Evolutionary conservation across 345 rosid species (phyloP).

Genomic region (Salix exigua): DNA sequence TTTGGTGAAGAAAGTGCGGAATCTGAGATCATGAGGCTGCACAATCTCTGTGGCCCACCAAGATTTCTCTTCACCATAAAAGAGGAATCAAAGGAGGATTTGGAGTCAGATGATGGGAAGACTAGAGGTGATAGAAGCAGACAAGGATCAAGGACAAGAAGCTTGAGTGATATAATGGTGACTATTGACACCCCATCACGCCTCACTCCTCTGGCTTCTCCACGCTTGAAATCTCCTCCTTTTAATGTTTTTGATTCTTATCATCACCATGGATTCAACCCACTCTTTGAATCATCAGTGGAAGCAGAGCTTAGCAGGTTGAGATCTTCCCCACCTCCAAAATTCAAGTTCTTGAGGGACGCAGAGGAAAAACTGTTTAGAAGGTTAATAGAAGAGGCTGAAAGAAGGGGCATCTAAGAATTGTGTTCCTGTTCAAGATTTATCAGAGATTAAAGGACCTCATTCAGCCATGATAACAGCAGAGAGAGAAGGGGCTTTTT

Average conservation of each 20-base stretch:
- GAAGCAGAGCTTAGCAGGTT: constrained; percentile 52
- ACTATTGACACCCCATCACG: constrained; percentile 50
- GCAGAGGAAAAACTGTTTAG: constrained; percentile 79
- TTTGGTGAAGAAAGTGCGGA: constrained; percentile 55
- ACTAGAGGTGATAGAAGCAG: constrained; percentile 50
- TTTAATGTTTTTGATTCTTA: constrained; percentile 39
- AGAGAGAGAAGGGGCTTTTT: constrained; percentile 45
- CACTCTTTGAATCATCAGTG: constrained; percentile 66
- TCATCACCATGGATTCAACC: constrained; percentile 62
- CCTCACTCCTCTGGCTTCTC: constrained; percentile 69
- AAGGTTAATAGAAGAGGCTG: constrained; percentile 59
- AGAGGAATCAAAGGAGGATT: constrained; percentile 89
- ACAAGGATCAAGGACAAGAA: constrained; percentile 66
- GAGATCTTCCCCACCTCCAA: constrained; percentile 83
- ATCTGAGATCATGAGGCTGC: constrained; percentile 88
- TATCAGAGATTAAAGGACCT: constrained; percentile 16
- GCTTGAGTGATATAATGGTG: constrained; percentile 63
- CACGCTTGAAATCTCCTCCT: constrained; percentile 42
- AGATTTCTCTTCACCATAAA: constrained; percentile 92
- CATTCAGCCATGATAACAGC: constrained; percentile 5
- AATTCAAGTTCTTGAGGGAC: constrained; percentile 87
- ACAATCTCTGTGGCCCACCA: constrained; percentile 75
- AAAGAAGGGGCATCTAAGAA: constrained; percentile 26
- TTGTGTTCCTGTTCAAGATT: constrained; percentile 24
- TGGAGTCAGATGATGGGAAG: constrained; percentile 86